Conservation (phyloP, 73 alveolate genomes). For the Effrenium voratum region DNA sequence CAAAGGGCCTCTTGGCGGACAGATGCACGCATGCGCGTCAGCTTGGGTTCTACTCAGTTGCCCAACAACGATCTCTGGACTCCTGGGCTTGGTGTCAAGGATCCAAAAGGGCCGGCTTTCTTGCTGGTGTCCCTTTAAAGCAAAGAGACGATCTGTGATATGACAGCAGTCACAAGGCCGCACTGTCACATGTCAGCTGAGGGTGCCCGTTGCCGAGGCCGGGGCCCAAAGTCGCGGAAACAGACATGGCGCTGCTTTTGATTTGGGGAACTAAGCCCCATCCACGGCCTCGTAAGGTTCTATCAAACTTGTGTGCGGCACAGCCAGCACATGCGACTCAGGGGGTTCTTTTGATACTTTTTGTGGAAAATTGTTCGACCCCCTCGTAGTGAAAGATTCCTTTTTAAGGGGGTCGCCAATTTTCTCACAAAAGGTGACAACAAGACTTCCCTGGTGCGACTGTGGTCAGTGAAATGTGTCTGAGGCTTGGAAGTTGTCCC, state of each 20-base stretch:
- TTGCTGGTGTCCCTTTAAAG: not conserved
- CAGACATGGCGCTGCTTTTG: not conserved
- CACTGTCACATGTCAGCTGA: not conserved
- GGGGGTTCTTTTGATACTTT: not conserved
- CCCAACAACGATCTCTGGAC: not conserved
- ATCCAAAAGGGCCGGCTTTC: not conserved
- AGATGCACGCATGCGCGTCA: not conserved
- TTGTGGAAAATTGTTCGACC: no score
- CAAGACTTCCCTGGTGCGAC: not conserved
- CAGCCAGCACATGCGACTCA: not conserved
- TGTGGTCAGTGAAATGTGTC: no score
- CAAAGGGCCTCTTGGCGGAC: slow-evolving; percentile 67
- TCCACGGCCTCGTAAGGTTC: not conserved
- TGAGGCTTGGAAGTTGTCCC: slow-evolving; percentile 84
- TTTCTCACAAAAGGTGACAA: not conserved
- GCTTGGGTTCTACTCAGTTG: not conserved
- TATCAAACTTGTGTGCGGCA: not conserved
- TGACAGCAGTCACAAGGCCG: not conserved
- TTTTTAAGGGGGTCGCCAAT: no score
- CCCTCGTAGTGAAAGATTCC: not conserved
- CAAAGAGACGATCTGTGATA: not conserved
- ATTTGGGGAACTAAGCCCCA: not conserved
- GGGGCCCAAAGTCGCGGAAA: not conserved
- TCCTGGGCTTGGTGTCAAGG: not conserved
- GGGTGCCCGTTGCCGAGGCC: slow-evolving; percentile 27